Base-by-base conservation (phyloP, 192 early-diverging fungal species). In the Coemansia reversa region DNA sequence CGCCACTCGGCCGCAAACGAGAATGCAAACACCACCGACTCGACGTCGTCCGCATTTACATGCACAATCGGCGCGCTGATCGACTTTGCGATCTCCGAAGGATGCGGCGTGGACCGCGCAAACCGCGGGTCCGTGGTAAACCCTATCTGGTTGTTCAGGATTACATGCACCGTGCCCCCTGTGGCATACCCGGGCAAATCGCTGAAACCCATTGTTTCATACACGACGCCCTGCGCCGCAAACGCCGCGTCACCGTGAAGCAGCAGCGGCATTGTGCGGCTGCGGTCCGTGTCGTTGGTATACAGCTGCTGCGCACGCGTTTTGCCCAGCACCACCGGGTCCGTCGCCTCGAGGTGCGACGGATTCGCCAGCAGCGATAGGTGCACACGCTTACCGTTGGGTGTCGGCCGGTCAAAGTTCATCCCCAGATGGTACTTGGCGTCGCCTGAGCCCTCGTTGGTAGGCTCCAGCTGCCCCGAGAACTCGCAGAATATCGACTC, bases 401-500 rank as follows among this genome's bases (percentile, higher is more conserved):
- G 94, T 20, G 95, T 99, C 11, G 95, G 95, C 45, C 97, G 91
- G 62, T 90, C 88, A 82, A 94, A 96, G 88, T 94, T 97, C 92
- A 93, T 90, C 63, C 92, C 92, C 75, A 93, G 79, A 75, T 94
- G 92, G 84, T 94, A 94, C 79, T 93, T 93, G 72, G 92, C 92
- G 78, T 99, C 97, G 67, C 97, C 97, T 22, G 95, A 96, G 11
- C 97, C 95, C 78, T 99, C 97, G 65, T 89, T 92, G 66, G 84
- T 86, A 49, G 92, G 88, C 67, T 91, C 93, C 52, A 88, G 75
- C 65, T 90, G 84, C 55, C 94, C 95, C 33, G 91, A 89, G 76
- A 98, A 98, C 81, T 99, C 97, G 74, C 91, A 93, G 80, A 99
- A 99, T 75, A 99, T 97, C 19, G 94, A 96, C 78, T 95, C 93